A percentile compares a stretch with the other conserved stretches of the same genome.
phyloP scores from a whole-genome alignment of 257 asterid species.

The Striga asiatica region DNA sequence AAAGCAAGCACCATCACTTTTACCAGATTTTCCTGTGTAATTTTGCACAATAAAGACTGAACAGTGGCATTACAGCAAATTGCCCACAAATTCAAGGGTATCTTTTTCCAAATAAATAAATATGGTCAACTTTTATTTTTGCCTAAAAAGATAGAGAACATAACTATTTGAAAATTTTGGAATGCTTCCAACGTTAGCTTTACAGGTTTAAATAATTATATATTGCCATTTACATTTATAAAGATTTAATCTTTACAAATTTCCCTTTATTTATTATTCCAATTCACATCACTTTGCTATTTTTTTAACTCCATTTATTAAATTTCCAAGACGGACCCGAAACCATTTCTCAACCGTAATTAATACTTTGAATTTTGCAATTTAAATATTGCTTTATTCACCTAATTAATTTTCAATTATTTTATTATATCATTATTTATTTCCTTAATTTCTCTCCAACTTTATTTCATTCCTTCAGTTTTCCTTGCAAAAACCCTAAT shows the following conservation, averaged over 20 bases:
- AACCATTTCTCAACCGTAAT: constrained; percentile 75
- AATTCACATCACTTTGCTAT: no score
- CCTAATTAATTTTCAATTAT: constrained; percentile 27
- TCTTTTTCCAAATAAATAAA: constrained; percentile 10
- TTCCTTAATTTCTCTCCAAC: constrained; percentile 22
- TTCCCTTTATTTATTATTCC: constrained; percentile 24
- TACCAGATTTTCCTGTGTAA: neutral
- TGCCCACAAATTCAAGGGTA: constrained; percentile 22
- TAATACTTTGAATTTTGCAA: constrained; percentile 57
- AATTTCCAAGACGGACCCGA: constrained; percentile 83
- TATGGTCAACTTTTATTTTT: constrained; percentile 41
- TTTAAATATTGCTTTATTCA: constrained; percentile 49
- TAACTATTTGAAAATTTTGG: constrained; percentile 46
- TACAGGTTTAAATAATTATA: constrained; percentile 58
- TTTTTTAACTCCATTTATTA: constrained; percentile 36
- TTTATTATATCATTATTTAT: constrained; percentile 20
- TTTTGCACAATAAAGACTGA: neutral
- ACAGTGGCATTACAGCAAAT: constrained; percentile 39
- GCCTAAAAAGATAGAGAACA: constrained; percentile 64
- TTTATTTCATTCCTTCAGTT: constrained; percentile 30
- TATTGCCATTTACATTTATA: constrained; percentile 24
- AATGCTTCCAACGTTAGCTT: constrained; percentile 62
- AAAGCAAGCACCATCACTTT: no score
- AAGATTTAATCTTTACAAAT: constrained; percentile 18
- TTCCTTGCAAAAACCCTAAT: constrained; percentile 52